phyloP scores from a whole-genome alignment of 1,284 basidiomycete species.

The Takashimella tepidaria region DNA sequence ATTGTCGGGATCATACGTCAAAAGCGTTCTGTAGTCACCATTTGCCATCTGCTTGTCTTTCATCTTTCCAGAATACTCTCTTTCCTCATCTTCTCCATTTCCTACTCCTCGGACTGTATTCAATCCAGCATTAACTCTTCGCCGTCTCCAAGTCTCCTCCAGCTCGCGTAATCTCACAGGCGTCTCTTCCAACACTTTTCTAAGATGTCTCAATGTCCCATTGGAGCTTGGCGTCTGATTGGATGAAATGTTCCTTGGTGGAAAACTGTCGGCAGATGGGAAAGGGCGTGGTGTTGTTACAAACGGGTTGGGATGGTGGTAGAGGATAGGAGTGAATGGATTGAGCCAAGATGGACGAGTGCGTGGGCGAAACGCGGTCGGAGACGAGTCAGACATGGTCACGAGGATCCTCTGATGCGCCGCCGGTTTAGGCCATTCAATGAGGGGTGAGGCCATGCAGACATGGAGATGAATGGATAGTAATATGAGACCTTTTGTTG shows the following conservation, averaged over 20 bases:
- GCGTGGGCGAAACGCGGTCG: not conserved
- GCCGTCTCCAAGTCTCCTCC: slow-evolving; percentile 33
- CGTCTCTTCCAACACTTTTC: slow-evolving; percentile 26
- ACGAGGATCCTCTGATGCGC: no score
- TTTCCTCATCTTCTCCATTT: not conserved
- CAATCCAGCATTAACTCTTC: no score
- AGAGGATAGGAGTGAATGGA: not conserved
- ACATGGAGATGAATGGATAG: not conserved
- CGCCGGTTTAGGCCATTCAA: not conserved
- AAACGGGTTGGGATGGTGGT: no score
- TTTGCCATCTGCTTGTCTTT: no score
- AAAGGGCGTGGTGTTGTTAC: not conserved
- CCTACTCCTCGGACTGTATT: not conserved
- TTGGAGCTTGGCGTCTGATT: not conserved
- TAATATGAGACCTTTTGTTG: not conserved
- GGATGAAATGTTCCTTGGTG: no score
- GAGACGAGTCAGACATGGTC: not conserved
- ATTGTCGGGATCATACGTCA: no score
- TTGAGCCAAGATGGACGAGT: not conserved
- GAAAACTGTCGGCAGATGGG: no score
- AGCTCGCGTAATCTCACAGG: slow-evolving; percentile 28
- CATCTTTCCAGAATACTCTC: no score
- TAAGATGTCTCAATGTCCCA: slow-evolving; percentile 8
- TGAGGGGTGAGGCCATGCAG: not conserved
- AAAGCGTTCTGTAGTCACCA: no score